Conservation (phyloP, 805 yeast genomes). For the Barnettozyma wickerhamii region DNA sequence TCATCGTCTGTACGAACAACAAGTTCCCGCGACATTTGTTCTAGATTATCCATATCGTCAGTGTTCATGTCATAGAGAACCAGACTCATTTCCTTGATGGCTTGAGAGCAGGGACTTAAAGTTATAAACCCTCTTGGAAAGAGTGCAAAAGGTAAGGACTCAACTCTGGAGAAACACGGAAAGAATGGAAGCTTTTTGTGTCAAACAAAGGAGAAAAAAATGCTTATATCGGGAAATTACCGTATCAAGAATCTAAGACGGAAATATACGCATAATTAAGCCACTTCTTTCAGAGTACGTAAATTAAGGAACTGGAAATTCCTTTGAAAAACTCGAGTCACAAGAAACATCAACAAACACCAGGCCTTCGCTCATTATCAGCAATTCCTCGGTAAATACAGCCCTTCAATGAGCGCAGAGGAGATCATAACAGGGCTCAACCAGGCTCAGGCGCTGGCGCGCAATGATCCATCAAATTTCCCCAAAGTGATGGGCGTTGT, state of each 20-base stretch:
- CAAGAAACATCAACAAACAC: background rate
- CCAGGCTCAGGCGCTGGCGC: constrained; percentile 17
- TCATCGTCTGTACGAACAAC: background rate
- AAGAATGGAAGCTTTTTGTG: constrained; percentile 2
- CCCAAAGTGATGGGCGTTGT: constrained; percentile 15
- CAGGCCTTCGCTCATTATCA: no score
- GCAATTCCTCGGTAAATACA: no score
- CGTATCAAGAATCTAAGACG: background rate
- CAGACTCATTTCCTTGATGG: constrained; percentile 1
- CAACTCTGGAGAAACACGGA: background rate
- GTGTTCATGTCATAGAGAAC: constrained; percentile 1
- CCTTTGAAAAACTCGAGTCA: background rate
- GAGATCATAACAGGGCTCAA: constrained; percentile 8
- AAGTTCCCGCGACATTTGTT: background rate
- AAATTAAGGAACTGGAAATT: constrained; percentile 1
- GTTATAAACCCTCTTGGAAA: no score
- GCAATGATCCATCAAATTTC: constrained; percentile 14
- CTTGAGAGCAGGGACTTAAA: background rate
- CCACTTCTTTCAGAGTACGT: no score
- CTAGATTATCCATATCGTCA: background rate
- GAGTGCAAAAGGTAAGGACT: background rate
- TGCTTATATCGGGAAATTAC: background rate
- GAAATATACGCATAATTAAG: background rate
- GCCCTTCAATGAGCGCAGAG: constrained; percentile 9
- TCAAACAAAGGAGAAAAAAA: constrained; percentile 1